phyloP scores from a whole-genome alignment of 352 stramenopile genomes.

The Nothophytophthora sp. region DNA sequence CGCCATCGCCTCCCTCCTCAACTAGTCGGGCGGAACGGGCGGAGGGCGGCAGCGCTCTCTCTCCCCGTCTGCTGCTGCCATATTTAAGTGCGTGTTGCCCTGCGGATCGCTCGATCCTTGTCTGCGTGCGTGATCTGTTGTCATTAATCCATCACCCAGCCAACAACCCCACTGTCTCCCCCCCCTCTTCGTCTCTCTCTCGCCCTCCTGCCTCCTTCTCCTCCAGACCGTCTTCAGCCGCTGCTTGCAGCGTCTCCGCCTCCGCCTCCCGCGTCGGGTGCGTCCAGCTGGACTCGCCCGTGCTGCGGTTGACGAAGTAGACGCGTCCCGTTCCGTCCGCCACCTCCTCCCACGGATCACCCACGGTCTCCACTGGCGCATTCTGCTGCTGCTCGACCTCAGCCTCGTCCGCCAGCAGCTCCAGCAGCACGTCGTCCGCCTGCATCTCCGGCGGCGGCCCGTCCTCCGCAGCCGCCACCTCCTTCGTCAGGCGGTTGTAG shows the following conservation, averaged over 20 bases:
- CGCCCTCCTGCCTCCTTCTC: background rate
- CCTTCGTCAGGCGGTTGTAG: conserved; percentile 71
- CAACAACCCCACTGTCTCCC: conserved; percentile 14
- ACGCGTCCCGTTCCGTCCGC: conserved; percentile 65
- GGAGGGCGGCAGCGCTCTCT: conserved; percentile 6
- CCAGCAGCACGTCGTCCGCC: conserved; percentile 67
- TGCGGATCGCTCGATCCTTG: conserved; percentile 12
- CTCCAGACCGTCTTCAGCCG: background rate
- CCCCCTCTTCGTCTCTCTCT: conserved; percentile 2
- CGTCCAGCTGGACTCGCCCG: conserved; percentile 69
- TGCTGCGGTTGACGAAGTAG: conserved; percentile 72
- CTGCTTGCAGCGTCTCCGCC: background rate
- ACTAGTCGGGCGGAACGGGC: conserved; percentile 17
- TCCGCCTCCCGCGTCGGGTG: conserved; percentile 7
- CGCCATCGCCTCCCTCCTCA: conserved; percentile 59
- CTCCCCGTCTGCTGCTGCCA: conserved; percentile 11
- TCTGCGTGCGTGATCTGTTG: background rate
- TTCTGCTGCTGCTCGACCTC: background rate
- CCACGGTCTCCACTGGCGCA: background rate
- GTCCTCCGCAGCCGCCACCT: conserved; percentile 49
- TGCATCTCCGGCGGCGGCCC: conserved; percentile 65
- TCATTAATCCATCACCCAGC: conserved; percentile 18
- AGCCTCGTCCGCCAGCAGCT: conserved; percentile 45
- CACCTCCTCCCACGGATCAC: conserved; percentile 66
- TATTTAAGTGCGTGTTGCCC: conserved; percentile 30